These are phyloP conservation scores for Sphaerulina vaccinii DNA, from an alignment of 2,329 filamentous ascomycete species.

Conservation along the genomic window DNA sequence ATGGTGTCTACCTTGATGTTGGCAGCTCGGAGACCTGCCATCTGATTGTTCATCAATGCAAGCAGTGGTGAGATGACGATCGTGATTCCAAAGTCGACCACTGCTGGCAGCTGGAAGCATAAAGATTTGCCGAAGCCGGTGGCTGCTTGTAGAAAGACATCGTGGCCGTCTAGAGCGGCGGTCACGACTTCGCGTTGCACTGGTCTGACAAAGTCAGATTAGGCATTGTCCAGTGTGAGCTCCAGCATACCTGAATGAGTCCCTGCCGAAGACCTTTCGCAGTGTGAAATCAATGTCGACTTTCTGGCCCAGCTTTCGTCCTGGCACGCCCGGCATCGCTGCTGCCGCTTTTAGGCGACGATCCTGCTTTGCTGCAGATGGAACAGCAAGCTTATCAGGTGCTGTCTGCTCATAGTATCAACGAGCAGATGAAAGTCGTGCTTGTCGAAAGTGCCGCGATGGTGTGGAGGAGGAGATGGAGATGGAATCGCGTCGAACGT, in stretches of 20 bases:
- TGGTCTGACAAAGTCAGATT: constrained; percentile 54
- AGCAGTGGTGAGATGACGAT: constrained; percentile 87
- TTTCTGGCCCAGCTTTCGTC: constrained; percentile 29
- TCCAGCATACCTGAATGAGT: constrained; percentile 34
- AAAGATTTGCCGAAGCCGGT: constrained; percentile 90
- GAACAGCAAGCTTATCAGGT: background rate
- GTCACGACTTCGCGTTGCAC: constrained; percentile 84
- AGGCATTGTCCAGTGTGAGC: background rate
- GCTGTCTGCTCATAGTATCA: background rate
- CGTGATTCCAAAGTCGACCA: constrained; percentile 84
- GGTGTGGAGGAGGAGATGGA: background rate
- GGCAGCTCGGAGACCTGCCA: constrained; percentile 71
- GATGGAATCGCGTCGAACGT: too few relatives aligned
- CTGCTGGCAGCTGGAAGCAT: constrained; percentile 87
- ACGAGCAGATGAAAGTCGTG: background rate
- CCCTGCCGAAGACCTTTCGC: constrained; percentile 38
- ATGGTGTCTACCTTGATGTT: constrained; percentile 80
- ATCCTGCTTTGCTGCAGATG: background rate
- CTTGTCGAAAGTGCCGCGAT: background rate
- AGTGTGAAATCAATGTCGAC: constrained; percentile 41
- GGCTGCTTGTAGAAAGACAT: constrained; percentile 91
- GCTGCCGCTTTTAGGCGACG: background rate
- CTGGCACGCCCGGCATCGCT: constrained; percentile 31
- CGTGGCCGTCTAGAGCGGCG: constrained; percentile 75
- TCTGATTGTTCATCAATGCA: constrained; percentile 94